These are phyloP conservation scores for sunflower (Helianthus annuus) DNA, from an alignment of 129 eudicot species.

Conservation along the genomic window DNA sequence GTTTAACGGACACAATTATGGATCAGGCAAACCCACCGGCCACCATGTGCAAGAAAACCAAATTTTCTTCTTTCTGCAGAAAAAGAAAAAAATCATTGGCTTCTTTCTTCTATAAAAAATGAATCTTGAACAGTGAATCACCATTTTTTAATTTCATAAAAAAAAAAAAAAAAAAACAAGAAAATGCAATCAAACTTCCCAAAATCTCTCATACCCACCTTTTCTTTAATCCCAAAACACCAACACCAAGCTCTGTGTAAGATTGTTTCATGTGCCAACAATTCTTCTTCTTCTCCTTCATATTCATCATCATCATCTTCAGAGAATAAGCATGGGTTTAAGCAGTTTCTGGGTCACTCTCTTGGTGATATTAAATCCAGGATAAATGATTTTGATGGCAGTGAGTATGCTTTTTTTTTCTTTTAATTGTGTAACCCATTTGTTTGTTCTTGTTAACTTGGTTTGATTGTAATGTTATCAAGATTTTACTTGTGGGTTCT, in stretches of 20 bases:
- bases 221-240: constrained; percentile 42
- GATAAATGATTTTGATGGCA: constrained; percentile 66
- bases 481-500: constrained; percentile 6
- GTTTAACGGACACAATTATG: constrained; percentile 10
- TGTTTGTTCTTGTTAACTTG: background rate
- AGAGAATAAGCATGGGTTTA: constrained; percentile 55
- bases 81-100: constrained; percentile 7
- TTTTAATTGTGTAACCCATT: background rate
- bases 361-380: constrained; percentile 48
- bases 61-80: constrained; percentile 25
- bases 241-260: constrained; percentile 44
- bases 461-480: constrained; percentile 8
- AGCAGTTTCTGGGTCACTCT: constrained; percentile 54
- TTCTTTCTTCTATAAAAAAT: background rate
- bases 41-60: constrained; percentile 28
- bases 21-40: constrained; percentile 24
- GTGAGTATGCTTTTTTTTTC: constrained; percentile 44
- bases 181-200: constrained; percentile 56
- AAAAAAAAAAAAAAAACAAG: background rate
- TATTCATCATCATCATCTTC: constrained; percentile 48
- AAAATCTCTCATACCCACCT: constrained; percentile 26
- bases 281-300: constrained; percentile 44
- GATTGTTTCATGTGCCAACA: constrained; percentile 56
- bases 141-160: background rate
- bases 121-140: constrained; percentile 35